Evolutionary conservation across 495 filamentous ascomycete genomes (phyloP), one percentile per base, ranked within the genome.

Genomic region (Cercophora scortea): DNA sequence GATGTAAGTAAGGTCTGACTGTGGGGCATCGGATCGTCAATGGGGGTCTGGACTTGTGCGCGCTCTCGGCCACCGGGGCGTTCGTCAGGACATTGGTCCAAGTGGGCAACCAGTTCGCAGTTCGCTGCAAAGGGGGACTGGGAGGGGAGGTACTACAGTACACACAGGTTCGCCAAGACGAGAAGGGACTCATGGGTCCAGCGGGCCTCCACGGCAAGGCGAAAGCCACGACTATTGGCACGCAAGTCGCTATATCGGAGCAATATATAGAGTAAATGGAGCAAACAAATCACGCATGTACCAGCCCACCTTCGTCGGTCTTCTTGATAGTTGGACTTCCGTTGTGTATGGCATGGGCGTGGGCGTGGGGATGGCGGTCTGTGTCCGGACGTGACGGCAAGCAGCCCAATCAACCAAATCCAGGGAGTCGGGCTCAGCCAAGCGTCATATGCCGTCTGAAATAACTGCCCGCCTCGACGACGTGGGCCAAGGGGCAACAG

Each of bases 21-120:
- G 58, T 61, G 61, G 58, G 61, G 62, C 40, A 13, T 32, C 41
- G 32, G 43, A 32, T 13, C 39, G 50, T 49, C 38, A 38, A 33
- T 46, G 48, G 49, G 40, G 36, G 47, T 50, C 40, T 46, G 45
- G 18, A 53, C 49, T 40, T 52, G 13, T 18, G 25, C 25, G 25
- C 25, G 25, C 25, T 25, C 25, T 25, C 25, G 13, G 42, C 19
- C 17, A 25, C 43, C 39, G 50, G 55, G 34, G 42, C 56, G 56
- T 56, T 72, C 67, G 69, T 58, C 50, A 56, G 45, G 64, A 68
- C 59, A 68, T 71, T 69, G 62, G 58, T 61, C 68, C 66, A 64
- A 67, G 44, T 32, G 6, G 25, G 32, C 32, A 32, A 11, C 43
- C 25, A 25, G 25, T 25, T 25, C 25, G n/a, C 17, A 36, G 40